Evolutionary conservation across 2,329 filamentous ascomycete genomes (phyloP).

Genomic region (Orbilia javanica): DNA sequence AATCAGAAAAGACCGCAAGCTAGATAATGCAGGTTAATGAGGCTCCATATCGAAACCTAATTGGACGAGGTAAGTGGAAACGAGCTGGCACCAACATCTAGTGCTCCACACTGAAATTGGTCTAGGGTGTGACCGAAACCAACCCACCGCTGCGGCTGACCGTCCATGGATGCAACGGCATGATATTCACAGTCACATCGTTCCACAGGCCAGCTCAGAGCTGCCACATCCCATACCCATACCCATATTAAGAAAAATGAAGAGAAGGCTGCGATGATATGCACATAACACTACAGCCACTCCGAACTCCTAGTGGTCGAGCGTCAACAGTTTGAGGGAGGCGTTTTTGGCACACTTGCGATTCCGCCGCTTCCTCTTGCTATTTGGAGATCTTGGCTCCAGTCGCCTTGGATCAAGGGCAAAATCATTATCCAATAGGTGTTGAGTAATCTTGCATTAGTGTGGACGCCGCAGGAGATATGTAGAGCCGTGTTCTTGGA

Average conservation of each 20-base stretch:
- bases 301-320: constrained; percentile 48
- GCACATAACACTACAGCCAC: not conserved
- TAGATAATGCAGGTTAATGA: constrained; percentile 1
- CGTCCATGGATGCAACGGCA: constrained; percentile 31
- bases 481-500: constrained; percentile 29
- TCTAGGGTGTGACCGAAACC: constrained; percentile 28
- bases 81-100: constrained; percentile 13
- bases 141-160: constrained; percentile 45
- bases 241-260: not conserved
- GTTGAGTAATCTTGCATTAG: constrained; percentile 39
- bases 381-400: constrained; percentile 32
- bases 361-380: constrained; percentile 31
- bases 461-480: constrained; percentile 32
- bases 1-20: not conserved
- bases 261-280: constrained; percentile 1
- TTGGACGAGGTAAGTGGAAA: constrained; percentile 31
- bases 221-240: constrained; percentile 14
- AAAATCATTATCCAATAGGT: constrained; percentile 42
- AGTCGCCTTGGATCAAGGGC: constrained; percentile 1
- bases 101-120: constrained; percentile 21
- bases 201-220: constrained; percentile 32
- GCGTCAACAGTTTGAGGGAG: constrained; percentile 27
- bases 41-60: not conserved
- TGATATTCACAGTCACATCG: constrained; percentile 22
- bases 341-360: constrained; percentile 41